These are phyloP conservation scores for Neurospora discreta DNA, from an alignment of 495 filamentous ascomycete species.

Conservation along the genomic window DNA sequence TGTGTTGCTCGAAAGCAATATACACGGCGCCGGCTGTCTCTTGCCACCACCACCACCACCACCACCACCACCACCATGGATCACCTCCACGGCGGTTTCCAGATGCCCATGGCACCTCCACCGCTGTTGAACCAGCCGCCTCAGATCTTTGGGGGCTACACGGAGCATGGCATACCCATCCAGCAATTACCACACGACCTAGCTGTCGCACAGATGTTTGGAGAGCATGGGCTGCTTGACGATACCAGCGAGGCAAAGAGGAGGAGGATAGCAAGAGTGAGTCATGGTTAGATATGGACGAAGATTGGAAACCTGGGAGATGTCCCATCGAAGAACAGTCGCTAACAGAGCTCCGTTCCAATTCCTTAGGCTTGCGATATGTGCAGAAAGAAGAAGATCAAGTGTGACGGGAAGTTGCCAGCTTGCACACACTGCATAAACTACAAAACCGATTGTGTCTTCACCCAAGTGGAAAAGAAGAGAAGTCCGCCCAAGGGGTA, in stretches of 20 bases:
- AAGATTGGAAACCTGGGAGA: not conserved
- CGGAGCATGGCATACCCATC: slow-evolving; percentile 46
- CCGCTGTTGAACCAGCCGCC: slow-evolving; percentile 53
- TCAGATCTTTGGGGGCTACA: slow-evolving; percentile 58
- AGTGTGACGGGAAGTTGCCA: slow-evolving; percentile 94
- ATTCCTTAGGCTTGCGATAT: slow-evolving; percentile 79
- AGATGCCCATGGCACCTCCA: slow-evolving; percentile 44
- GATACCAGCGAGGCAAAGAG: slow-evolving; percentile 83
- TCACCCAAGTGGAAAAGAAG: slow-evolving; percentile 98
- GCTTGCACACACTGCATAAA: slow-evolving; percentile 94
- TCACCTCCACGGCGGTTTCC: slow-evolving; percentile 35
- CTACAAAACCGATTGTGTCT: slow-evolving; percentile 96
- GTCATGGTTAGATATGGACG: slow-evolving; percentile 3
- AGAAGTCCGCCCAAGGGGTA: slow-evolving; percentile 95
- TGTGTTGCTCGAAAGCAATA: not conserved
- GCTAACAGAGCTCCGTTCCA: slow-evolving; percentile 8
- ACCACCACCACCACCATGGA: slow-evolving; percentile 29
- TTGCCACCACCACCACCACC: slow-evolving; percentile 2
- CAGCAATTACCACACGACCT: slow-evolving; percentile 41
- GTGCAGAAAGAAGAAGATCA: slow-evolving; percentile 99
- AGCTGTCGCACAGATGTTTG: slow-evolving; percentile 45
- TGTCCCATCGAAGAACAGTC: not conserved
- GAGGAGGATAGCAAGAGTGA: slow-evolving; percentile 82
- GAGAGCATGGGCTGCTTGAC: slow-evolving; percentile 44
- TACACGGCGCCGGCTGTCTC: slow-evolving; percentile 2